Conservation (phyloP, 371 early-diverging fungal genomes). For the Mucor sp. region DNA sequence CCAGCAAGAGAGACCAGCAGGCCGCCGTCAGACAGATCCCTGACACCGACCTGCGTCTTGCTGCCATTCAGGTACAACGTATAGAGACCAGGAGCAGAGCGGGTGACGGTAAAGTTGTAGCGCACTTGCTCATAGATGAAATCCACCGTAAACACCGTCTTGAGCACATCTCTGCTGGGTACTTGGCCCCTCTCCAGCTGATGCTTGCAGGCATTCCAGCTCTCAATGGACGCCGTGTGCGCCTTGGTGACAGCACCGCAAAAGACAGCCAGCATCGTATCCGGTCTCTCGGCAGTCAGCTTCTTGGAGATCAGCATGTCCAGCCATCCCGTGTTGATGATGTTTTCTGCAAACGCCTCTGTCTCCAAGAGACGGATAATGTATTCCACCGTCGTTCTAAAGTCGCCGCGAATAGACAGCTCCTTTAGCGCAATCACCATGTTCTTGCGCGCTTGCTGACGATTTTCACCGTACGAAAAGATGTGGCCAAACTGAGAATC, state of each 20-base stretch:
- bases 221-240: conserved; percentile 61
- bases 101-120: conserved; percentile 84
- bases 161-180: conserved; percentile 76
- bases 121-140: conserved; percentile 90
- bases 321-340: conserved; percentile 95
- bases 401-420: conserved; percentile 96
- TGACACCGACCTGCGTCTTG: conserved; percentile 78
- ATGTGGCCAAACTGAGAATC: conserved; percentile 99
- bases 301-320: conserved; percentile 91
- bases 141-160: conserved; percentile 77
- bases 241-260: conserved; percentile 95
- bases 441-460: conserved; percentile 93
- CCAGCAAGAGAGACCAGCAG: conserved; percentile 88
- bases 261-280: conserved; percentile 85
- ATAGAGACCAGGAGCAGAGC: conserved; percentile 82
- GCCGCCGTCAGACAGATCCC: conserved; percentile 90
- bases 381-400: conserved; percentile 98
- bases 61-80: conserved; percentile 83
- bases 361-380: conserved; percentile 93
- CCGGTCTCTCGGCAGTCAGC: conserved; percentile 92
- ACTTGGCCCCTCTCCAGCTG: conserved; percentile 91
- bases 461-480: conserved; percentile 95
- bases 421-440: conserved; percentile 97
- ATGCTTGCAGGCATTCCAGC: conserved; percentile 73
- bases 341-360: conserved; percentile 86